Conservation (phyloP, 2,329 filamentous ascomycete genomes). For the Alternaria incomplexa region DNA sequence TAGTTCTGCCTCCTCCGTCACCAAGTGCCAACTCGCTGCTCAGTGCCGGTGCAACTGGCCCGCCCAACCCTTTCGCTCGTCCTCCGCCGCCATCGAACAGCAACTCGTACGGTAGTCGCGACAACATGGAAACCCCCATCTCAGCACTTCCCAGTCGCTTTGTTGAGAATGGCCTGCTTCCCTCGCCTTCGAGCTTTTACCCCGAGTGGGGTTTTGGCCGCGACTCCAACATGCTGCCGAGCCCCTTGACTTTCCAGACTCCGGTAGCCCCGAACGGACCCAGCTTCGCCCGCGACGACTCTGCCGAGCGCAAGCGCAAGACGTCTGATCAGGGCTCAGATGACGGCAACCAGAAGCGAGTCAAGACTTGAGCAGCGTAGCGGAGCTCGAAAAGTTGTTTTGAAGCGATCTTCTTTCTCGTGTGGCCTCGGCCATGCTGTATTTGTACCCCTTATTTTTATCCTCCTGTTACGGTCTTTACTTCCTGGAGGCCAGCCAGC, state of each 20-base stretch:
- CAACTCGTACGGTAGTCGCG: conserved; percentile 46
- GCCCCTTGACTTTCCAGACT: conserved; percentile 90
- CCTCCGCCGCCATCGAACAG: conserved; percentile 75
- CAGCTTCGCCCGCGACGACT: conserved; percentile 53
- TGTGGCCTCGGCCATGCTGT: not conserved
- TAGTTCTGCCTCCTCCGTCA: conserved; percentile 90
- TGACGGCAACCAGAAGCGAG: conserved; percentile 43
- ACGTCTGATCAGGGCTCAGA: conserved; percentile 49
- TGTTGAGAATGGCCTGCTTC: conserved; percentile 83
- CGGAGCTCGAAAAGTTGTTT: not conserved
- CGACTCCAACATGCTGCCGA: conserved; percentile 87
- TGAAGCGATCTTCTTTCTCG: not conserved
- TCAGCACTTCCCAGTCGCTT: conserved; percentile 92
- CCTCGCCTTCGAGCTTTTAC: conserved; percentile 91
- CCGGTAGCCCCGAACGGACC: conserved; percentile 61
- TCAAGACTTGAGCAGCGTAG: conserved; percentile 37
- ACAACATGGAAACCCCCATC: conserved; percentile 76
- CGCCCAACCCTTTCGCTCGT: conserved; percentile 93
- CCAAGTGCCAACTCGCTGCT: conserved; percentile 85
- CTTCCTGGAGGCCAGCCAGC: conserved; percentile 4
- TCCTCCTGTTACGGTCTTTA: conserved; percentile 6
- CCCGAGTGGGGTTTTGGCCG: conserved; percentile 83
- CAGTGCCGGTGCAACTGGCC: conserved; percentile 88
- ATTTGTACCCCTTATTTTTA: conserved; percentile 17
- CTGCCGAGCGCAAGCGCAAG: conserved; percentile 49